Evolutionary conservation across 2,329 filamentous ascomycete species (phyloP).

Genomic region (Fusarium heterosporum): DNA sequence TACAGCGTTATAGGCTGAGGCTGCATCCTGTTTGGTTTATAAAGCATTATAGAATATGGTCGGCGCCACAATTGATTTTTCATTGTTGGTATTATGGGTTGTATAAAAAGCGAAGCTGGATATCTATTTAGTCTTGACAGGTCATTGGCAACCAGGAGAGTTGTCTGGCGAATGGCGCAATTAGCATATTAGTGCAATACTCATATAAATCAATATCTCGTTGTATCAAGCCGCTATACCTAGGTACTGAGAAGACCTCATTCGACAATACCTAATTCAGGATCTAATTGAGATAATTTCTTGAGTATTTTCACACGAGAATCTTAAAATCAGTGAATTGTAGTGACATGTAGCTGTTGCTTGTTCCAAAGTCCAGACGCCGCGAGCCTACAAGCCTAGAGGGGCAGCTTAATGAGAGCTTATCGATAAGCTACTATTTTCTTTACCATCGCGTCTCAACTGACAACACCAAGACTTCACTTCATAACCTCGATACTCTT

Average conservation of each 20-base stretch:
- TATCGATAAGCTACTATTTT: slow-evolving; percentile 50
- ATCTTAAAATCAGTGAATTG: too few species aligned
- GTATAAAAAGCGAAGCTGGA: not conserved
- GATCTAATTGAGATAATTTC: too few species aligned
- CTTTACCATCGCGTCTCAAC: slow-evolving; percentile 10
- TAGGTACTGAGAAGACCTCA: too few species aligned
- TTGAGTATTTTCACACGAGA: too few species aligned
- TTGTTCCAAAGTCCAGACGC: too few species aligned
- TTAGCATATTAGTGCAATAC: not conserved
- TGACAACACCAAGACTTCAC: slow-evolving; percentile 1
- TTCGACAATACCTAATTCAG: too few species aligned
- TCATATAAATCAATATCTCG: not conserved
- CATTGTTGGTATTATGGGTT: not conserved
- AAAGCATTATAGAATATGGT: too few species aligned
- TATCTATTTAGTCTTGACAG: not conserved
- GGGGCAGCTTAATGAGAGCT: slow-evolving; percentile 14
- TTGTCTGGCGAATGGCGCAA: slow-evolving; percentile 5
- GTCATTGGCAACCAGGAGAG: not conserved
- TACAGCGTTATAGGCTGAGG: slow-evolving; percentile 24
- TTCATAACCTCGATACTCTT: slow-evolving; percentile 6
- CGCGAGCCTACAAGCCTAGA: not conserved
- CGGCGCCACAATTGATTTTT: not conserved
- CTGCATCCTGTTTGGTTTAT: too few species aligned
- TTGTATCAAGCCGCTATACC: not conserved
- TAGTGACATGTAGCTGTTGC: too few species aligned